A percentile compares a stretch with the other conserved stretches of the same genome.
Conservation (phyloP, 2,329 filamentous ascomycete species). For the Talaromyces sp. region DNA sequence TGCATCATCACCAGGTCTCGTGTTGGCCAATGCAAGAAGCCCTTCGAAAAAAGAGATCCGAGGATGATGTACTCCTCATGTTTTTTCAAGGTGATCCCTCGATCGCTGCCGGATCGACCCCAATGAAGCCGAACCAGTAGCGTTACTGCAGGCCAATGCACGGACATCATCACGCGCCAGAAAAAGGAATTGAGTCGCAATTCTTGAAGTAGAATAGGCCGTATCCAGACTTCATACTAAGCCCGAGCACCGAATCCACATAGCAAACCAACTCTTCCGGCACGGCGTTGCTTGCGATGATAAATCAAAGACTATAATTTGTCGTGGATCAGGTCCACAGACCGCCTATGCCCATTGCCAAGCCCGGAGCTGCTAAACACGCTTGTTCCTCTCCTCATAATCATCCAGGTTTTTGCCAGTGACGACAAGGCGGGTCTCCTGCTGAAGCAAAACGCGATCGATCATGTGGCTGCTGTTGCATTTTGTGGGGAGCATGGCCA, state of each 20-base stretch:
- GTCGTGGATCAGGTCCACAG: conserved; percentile 2
- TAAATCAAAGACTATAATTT: conserved; percentile 6
- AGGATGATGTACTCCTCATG: neutral
- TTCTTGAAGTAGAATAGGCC: neutral
- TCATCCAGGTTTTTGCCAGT: conserved; percentile 1
- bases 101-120: conserved; percentile 8
- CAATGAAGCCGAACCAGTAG: conserved; percentile 7
- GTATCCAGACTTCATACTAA: conserved; percentile 7
- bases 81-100: neutral
- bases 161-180: conserved; percentile 16
- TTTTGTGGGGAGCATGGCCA: conserved; percentile 17
- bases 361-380: conserved; percentile 1
- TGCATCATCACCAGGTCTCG: neutral
- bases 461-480: conserved; percentile 17
- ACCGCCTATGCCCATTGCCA: no score
- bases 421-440: conserved; percentile 3
- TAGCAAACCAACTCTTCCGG: neutral
- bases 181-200: conserved; percentile 8
- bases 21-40: neutral
- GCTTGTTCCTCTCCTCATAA: neutral
- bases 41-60: conserved; percentile 2
- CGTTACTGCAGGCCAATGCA: conserved; percentile 10
- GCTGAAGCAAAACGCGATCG: conserved; percentile 9
- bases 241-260: conserved; percentile 7
- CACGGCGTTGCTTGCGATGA: neutral